Evolutionary conservation across 2,329 filamentous ascomycete species (phyloP).

Genomic region (Sporothrix humicola): DNA sequence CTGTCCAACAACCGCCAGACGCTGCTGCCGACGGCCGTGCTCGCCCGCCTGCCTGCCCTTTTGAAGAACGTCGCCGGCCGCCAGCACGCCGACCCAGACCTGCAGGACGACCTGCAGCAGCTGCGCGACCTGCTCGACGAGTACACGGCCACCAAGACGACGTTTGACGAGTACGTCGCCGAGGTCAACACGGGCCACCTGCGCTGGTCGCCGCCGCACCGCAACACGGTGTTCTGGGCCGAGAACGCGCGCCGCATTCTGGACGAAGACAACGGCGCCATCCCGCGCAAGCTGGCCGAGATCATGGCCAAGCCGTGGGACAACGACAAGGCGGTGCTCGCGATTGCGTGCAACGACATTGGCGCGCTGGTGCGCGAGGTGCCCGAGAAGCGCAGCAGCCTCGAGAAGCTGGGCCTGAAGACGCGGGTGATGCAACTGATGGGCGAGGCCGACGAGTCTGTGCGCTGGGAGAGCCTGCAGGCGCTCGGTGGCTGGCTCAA

Average conservation of each 20-base stretch:
- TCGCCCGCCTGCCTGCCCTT: slow-evolving; percentile 77
- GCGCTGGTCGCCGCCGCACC: slow-evolving; percentile 90
- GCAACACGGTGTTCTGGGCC: slow-evolving; percentile 84
- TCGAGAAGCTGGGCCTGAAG: slow-evolving; percentile 87
- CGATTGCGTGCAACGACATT: slow-evolving; percentile 91
- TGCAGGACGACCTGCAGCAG: slow-evolving; percentile 65
- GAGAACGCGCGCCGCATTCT: slow-evolving; percentile 89
- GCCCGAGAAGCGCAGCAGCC: slow-evolving; percentile 77
- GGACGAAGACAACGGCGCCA: slow-evolving; percentile 78
- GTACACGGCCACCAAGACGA: slow-evolving; percentile 72
- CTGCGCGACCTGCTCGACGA: slow-evolving; percentile 69
- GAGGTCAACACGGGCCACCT: slow-evolving; percentile 87
- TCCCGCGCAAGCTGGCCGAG: slow-evolving; percentile 81
- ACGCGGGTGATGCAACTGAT: slow-evolving; percentile 90
- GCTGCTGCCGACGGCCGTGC: slow-evolving; percentile 81
- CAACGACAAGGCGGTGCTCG: slow-evolving; percentile 86
- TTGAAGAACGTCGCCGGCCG: slow-evolving; percentile 66
- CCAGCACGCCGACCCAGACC: slow-evolving; percentile 68
- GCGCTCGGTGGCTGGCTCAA: slow-evolving; percentile 73
- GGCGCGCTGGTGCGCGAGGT: slow-evolving; percentile 88
- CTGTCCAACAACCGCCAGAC: slow-evolving; percentile 72
- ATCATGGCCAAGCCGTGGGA: slow-evolving; percentile 76
- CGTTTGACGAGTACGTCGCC: slow-evolving; percentile 87
- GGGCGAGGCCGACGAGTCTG: slow-evolving; percentile 84
- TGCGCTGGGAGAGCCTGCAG: slow-evolving; percentile 89